Evolutionary conservation across 257 asterid genomes (phyloP).

Genomic region (Petrea volubilis): DNA sequence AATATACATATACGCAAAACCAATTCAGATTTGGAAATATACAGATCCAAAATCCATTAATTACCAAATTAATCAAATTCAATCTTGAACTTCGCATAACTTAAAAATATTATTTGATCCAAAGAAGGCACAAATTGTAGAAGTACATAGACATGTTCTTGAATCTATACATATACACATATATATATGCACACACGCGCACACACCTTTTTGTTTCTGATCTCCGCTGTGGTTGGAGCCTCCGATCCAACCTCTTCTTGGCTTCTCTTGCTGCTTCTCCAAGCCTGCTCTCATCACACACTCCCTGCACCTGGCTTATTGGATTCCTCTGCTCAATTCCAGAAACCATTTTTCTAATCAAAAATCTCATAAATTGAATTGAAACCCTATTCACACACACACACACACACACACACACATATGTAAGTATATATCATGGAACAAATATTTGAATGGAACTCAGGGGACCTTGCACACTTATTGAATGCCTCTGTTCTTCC

Average conservation of each 20-base stretch:
- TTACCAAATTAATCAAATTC: not conserved
- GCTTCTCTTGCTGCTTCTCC: slow-evolving; percentile 38
- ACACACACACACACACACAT: not conserved
- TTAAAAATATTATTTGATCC: not conserved
- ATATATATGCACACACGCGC: too few relatives aligned
- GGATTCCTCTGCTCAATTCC: slow-evolving; percentile 38
- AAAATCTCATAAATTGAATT: not conserved
- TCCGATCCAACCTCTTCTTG: slow-evolving; percentile 63
- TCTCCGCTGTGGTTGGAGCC: slow-evolving; percentile 38
- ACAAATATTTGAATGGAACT: too few relatives aligned
- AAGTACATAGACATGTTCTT: not conserved
- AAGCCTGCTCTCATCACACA: slow-evolving; percentile 25
- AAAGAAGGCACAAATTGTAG: not conserved
- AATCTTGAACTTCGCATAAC: not conserved
- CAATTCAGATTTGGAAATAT: not conserved
- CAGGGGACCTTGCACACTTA: too few relatives aligned
- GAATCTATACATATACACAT: not conserved
- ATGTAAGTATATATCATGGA: not conserved
- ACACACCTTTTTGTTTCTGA: slow-evolving; percentile 28
- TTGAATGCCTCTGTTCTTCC: too few relatives aligned
- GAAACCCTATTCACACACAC: not conserved
- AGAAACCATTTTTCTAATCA: slow-evolving; percentile 36
- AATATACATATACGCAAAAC: too few relatives aligned
- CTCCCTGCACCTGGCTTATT: slow-evolving; percentile 27
- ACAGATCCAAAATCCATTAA: not conserved